Conservation (phyloP, 1,284 basidiomycete species). For the Hemileia vastatrix region DNA sequence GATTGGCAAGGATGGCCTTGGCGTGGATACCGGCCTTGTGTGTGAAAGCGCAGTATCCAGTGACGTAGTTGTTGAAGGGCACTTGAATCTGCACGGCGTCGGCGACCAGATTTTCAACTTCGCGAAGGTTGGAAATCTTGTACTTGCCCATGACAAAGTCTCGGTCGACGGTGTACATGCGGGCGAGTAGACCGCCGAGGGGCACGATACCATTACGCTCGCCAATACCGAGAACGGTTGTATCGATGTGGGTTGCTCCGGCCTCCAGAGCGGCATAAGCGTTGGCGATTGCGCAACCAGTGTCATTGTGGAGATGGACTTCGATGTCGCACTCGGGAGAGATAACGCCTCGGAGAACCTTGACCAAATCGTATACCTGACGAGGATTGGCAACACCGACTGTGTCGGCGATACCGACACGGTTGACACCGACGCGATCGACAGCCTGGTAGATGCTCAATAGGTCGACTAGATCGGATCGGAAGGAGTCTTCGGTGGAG, state of each 20-base stretch:
- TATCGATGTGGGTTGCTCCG: constrained; percentile 44
- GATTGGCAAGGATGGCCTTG: constrained; percentile 44
- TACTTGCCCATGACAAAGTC: constrained; percentile 45
- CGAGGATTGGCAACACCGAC: constrained; percentile 43
- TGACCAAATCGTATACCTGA: constrained; percentile 44
- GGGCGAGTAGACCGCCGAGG: constrained; percentile 42
- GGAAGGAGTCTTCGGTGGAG: constrained; percentile 45
- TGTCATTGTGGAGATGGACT: constrained; percentile 45
- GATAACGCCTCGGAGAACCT: constrained; percentile 41
- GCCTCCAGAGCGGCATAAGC: constrained; percentile 44
- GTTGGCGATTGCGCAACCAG: constrained; percentile 44
- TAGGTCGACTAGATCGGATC: constrained; percentile 43
- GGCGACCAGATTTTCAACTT: constrained; percentile 43
- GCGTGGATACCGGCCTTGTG: constrained; percentile 45
- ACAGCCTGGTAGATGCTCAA: constrained; percentile 45
- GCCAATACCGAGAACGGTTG: constrained; percentile 43
- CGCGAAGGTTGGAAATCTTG: constrained; percentile 42
- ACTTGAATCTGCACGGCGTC: constrained; percentile 43
- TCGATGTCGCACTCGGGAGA: no score
- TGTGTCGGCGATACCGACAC: constrained; percentile 44
- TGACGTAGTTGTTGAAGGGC: constrained; percentile 45
- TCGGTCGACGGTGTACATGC: constrained; percentile 44
- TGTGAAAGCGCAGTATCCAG: constrained; percentile 44
- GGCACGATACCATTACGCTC: constrained; percentile 43
- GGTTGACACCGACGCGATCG: constrained; percentile 45